Conservation (phyloP, 768 basidiomycete species). For the Tubosaeta sp. region DNA sequence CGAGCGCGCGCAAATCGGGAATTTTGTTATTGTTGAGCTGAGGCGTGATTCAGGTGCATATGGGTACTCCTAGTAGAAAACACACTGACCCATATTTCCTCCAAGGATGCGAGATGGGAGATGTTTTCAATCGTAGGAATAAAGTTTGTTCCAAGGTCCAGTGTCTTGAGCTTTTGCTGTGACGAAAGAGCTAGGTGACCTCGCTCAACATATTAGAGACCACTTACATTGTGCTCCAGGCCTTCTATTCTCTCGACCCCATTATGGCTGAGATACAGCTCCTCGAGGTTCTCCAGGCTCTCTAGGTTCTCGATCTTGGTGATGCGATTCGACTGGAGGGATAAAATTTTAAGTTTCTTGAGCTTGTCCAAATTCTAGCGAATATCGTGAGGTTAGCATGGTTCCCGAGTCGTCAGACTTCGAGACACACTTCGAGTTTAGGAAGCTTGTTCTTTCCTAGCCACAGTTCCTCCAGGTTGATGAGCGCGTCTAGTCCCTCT, state of each 20-base stretch:
- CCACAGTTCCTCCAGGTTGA: conserved; percentile 90
- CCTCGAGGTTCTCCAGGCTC: conserved; percentile 66
- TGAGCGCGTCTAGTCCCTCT: conserved; percentile 75
- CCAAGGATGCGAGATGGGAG: conserved; percentile 68
- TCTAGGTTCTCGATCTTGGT: conserved; percentile 83
- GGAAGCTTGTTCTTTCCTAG: conserved; percentile 97
- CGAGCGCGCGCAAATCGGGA: conserved; percentile 60
- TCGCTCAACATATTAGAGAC: not conserved
- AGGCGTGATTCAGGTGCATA: not conserved
- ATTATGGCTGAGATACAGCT: conserved; percentile 93
- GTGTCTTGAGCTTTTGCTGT: conserved; percentile 71
- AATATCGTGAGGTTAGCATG: not conserved
- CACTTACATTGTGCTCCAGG: conserved; percentile 72
- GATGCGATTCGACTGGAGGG: conserved; percentile 91
- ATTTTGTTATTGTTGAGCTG: conserved; percentile 90
- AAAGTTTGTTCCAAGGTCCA: conserved; percentile 88
- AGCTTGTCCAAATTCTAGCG: conserved; percentile 65
- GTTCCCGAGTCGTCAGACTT: not conserved
- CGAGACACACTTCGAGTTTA: conserved; percentile 62
- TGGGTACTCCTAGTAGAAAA: not conserved
- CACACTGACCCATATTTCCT: conserved; percentile 85
- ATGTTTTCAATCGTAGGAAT: conserved; percentile 76
- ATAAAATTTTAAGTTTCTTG: conserved; percentile 75
- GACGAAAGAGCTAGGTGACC: not conserved
- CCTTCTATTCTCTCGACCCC: conserved; percentile 83